Base-by-base conservation (phyloP, 768 basidiomycete species). In the Amyloporia xantha region DNA sequence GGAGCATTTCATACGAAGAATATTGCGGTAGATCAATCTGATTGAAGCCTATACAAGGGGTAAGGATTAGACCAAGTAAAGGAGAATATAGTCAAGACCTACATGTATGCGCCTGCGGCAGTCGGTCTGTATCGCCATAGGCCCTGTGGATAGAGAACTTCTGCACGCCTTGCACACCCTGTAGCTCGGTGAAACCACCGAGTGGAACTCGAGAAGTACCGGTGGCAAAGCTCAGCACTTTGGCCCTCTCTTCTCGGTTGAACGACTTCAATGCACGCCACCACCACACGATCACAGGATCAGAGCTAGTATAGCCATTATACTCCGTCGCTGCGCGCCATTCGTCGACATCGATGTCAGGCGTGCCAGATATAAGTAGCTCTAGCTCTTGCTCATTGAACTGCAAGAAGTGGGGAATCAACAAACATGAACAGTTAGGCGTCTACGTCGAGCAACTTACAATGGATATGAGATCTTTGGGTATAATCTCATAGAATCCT, bases 211-310 rank as follows among this genome's bases (percentile, higher is more conserved):
- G 78, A 7, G 93, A 93, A 4, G 90, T 82, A 51, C 91, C 82
- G 1, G 96, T 95, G 12, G 93, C 94, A 68, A 99, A 99, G 72
- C 94, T 95, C 49, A 99, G 74, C 39, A 99, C 91, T 66, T 96
- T 93, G 26, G 96, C 93, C 48, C 92, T 76, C 68, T 99, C 96
- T 59, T 97, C 94, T 27, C 95, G 87, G 56, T 88, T 91, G 71
- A 97, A 97, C 7, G 92, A 95, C 67, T 98, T 92, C 37, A 99
- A 78, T 1, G 95, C 95, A 55, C 96, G 80, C 96, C 96, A 99
- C 87, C 92, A 97, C 94, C 94, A 99, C 24, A 90, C 84, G 51
- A 98, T 93, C 60, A 95, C 93, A 5, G 95, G 91, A 64, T 99
- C 94, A 2, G 86, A 88, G 59, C 86, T 78, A 5, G 77, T 79